Base-by-base conservation (phyloP, 2,329 filamentous ascomycete species). In the Diaporthe sp. region DNA sequence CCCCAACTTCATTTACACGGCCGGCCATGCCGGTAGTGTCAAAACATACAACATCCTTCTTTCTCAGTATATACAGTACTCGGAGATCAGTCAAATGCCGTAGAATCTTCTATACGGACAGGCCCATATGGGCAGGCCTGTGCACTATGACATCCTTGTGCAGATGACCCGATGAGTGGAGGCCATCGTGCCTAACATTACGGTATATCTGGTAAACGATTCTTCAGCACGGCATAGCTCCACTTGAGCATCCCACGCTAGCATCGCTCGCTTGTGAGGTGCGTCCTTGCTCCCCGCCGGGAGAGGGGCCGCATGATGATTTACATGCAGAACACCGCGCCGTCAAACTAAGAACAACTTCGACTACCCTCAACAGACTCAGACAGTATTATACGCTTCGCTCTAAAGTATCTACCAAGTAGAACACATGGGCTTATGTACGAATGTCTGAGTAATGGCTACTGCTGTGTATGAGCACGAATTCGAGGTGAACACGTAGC, bases 121-220 rank as follows among this genome's bases (percentile, higher is more conserved):
- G 13, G 17, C 12, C 62, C 46, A 53, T 39, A 25, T 9, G 22
- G 31, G 22, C 61, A 65, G 65, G 46, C n/a, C 46, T 55, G 65
- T 42, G 65, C 31, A 39, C 49, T 10, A 39, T 51, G 49, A 42
- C 34, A 55, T 53, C 65, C 65, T 70, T 70, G 65, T 55, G 65
- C 49, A 70, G 65, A 70, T 70, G 65, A 42, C 34, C 65, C 49
- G 65, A 37, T 25, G 31, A 17, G 34, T 28, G 49, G 49, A 55
- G 65, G 65, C 49, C 12, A 39, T 9, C 37, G 37, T 39, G 37
- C 37, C 37, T 39, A 13, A 68, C 42, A 15, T 34, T 39, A 37
- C 25, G 22, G 8, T 31, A 17, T 12, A 25, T 39, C 2, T 39
- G 34, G 22, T 37, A 42, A 53, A 10, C 15, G 44, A 25, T 19